Evolutionary conservation across 2,329 filamentous ascomycete species (phyloP).

Genomic region (Bipolaris oryzae): DNA sequence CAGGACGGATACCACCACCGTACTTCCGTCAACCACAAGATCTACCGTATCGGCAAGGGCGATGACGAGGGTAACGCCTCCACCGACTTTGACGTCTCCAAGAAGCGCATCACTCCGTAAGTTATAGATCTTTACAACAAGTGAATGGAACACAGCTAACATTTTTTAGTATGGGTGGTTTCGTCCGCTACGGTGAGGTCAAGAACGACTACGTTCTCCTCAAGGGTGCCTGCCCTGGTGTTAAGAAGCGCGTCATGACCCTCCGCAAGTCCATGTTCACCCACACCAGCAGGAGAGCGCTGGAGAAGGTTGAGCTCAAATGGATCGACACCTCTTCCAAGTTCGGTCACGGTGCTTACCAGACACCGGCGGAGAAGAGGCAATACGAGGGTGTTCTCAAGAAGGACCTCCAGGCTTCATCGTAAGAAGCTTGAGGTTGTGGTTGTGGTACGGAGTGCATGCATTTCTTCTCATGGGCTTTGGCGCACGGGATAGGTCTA

Average conservation of each 20-base stretch:
- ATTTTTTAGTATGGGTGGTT: conserved; percentile 84
- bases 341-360: conserved; percentile 99
- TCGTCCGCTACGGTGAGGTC: conserved; percentile 98
- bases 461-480: conserved; percentile 43
- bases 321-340: conserved; percentile 99
- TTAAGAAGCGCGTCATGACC: conserved; percentile 99
- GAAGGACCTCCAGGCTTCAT: conserved; percentile 78
- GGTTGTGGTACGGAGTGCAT: conserved; percentile 33
- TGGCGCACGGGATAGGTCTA: conserved; percentile 48
- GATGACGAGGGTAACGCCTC: conserved; percentile 89
- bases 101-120: conserved; percentile 99
- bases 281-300: conserved; percentile 91
- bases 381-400: conserved; percentile 98
- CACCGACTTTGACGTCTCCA: conserved; percentile 94
- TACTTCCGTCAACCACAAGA: conserved; percentile 99
- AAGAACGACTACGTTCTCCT: conserved; percentile 99
- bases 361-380: conserved; percentile 98
- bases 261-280: conserved; percentile 98
- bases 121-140: conserved; percentile 53
- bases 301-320: conserved; percentile 99
- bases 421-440: conserved; percentile 51
- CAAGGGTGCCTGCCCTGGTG: conserved; percentile 96
- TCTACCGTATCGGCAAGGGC: conserved; percentile 97
- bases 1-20: conserved; percentile 99
- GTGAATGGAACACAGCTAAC: conserved; percentile 42